A percentile compares a stretch with the other conserved stretches of the same genome.
Evolutionary conservation across 1,284 basidiomycete genomes (phyloP).

Genomic region (Coniferiporia weirii): DNA sequence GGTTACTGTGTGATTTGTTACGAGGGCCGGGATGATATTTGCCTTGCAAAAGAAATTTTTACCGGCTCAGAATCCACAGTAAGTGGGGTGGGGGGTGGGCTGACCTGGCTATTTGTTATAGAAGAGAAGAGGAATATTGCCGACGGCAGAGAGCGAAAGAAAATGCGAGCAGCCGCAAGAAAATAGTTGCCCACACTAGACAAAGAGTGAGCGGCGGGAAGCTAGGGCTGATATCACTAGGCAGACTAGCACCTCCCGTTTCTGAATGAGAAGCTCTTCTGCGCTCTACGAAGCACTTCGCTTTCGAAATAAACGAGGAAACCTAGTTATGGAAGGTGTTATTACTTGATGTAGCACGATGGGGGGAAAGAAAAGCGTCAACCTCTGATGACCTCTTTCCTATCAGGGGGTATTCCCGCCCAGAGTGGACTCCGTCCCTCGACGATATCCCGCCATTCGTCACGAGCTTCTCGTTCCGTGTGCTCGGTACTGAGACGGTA

Average conservation of each 20-base stretch:
- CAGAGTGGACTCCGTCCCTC: conserved; percentile 85
- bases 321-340: conserved; percentile 40
- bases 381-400: conserved; percentile 89
- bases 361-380: conserved; percentile 11
- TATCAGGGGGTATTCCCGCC: conserved; percentile 85
- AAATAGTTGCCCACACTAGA: conserved; percentile 83
- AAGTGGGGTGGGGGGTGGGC: not conserved
- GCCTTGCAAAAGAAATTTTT: conserved; percentile 39
- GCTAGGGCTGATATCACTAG: not conserved
- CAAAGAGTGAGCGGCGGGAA: not conserved
- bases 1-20: conserved; percentile 96
- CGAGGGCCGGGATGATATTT: conserved; percentile 82
- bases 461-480: conserved; percentile 73
- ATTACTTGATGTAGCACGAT: not conserved
- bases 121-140: conserved; percentile 95
- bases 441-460: conserved; percentile 88
- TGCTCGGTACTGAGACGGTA: conserved; percentile 72
- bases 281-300: conserved; percentile 80
- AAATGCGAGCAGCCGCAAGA: conserved; percentile 77
- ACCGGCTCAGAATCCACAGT: not conserved
- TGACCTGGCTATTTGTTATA: conserved; percentile 72
- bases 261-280: conserved; percentile 88
- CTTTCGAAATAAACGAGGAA: conserved; percentile 90
- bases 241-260: conserved; percentile 60
- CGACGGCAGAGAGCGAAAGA: conserved; percentile 87